Percentiles rank a stretch among this genome's conserved stretches.
Evolutionary conservation across 2,329 filamentous ascomycete genomes (phyloP).

Genomic region (Aspergillus sp.): DNA sequence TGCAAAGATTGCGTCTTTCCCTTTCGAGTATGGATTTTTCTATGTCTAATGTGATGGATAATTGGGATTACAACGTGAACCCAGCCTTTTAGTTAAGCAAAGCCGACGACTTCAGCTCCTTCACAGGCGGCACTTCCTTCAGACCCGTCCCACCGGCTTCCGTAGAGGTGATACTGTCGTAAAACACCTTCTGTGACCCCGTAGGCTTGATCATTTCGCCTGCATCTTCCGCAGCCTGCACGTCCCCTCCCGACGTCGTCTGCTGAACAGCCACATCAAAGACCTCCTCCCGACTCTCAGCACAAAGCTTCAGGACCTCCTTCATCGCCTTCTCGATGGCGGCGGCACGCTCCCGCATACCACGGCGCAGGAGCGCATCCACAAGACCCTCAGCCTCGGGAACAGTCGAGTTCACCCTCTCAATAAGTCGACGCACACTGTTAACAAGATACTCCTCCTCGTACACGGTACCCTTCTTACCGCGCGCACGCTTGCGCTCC

Average conservation of each 20-base stretch:
- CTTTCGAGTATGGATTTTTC: not conserved
- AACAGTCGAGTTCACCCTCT: constrained; percentile 71
- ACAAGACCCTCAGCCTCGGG: constrained; percentile 73
- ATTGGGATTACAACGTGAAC: not conserved
- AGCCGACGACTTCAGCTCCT: constrained; percentile 41
- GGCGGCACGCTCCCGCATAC: constrained; percentile 82
- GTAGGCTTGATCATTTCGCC: not conserved
- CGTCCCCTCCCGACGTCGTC: constrained; percentile 17
- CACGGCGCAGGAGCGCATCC: constrained; percentile 71
- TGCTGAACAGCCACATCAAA: constrained; percentile 47
- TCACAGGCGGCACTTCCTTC: constrained; percentile 51
- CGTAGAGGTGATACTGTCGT: constrained; percentile 32
- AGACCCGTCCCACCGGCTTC: constrained; percentile 30
- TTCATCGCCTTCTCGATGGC: constrained; percentile 71
- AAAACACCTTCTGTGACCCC: not conserved
- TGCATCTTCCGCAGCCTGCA: constrained; percentile 24
- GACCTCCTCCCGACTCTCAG: constrained; percentile 65
- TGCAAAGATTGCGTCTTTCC: no score
- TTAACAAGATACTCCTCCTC: constrained; percentile 97
- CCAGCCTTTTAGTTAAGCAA: constrained; percentile 28
- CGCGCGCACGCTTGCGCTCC: constrained; percentile 89
- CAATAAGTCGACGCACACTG: constrained; percentile 76
- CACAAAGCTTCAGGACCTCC: constrained; percentile 71
- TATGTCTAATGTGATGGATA: not conserved
- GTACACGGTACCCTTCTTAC: constrained; percentile 95